These are phyloP conservation scores for barrel medic (Medicago truncatula) DNA, from an alignment of 306 rosid species.

Conservation along the genomic window MtrunA17r5.0-ANR NC_053044.1:28526001-28526500, in stretches of 20 bases:
- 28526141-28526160: background rate
- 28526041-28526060: too few species aligned
- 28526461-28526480: conserved; percentile 5
- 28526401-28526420: conserved; percentile 38
- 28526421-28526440: conserved; percentile 14
- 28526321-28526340: conserved; percentile 10
- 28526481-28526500: conserved; percentile 48
- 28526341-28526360: conserved; percentile 30
- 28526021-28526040: too few species aligned
- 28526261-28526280: conserved; percentile 45
- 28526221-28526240: conserved; percentile 43
- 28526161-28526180: background rate
- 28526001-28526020: too few species aligned
- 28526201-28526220: conserved; percentile 29
- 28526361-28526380: conserved; percentile 3
- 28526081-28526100: background rate
- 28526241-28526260: conserved; percentile 35
- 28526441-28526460: conserved; percentile 20
- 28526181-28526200: background rate
- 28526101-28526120: conserved; percentile 1
- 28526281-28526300: conserved; percentile 37
- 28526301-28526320: conserved; percentile 33
- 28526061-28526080: background rate
- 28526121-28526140: background rate
- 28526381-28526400: conserved; percentile 20